phyloP scores from a whole-genome alignment of 2,329 filamentous ascomycete species.

The Cytospora piceicola region DNA sequence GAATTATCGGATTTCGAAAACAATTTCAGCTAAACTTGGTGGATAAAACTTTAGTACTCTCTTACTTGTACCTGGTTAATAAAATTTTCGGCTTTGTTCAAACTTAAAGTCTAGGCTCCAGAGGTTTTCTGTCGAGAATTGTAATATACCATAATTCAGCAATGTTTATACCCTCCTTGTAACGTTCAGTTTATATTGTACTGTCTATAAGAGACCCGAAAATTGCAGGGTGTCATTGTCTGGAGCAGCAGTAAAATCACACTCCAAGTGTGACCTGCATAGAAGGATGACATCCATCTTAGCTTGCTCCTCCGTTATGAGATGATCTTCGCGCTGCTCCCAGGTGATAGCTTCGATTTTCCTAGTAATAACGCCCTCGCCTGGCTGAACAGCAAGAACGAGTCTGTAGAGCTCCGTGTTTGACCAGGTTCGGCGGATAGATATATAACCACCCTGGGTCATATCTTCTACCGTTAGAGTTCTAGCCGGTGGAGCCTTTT shows the following conservation, averaged over 20 bases:
- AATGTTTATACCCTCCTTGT: too few relatives aligned
- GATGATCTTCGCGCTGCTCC: background rate
- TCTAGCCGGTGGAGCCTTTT: constrained; percentile 1
- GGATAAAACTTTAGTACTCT: background rate
- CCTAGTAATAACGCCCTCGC: background rate
- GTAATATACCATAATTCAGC: background rate
- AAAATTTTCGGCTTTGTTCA: background rate
- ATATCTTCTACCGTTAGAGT: background rate
- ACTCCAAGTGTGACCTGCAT: constrained; percentile 7
- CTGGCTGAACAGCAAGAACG: constrained; percentile 3
- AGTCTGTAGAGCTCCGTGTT: constrained; percentile 18
- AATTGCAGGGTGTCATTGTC: background rate
- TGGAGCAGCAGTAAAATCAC: constrained; percentile 14
- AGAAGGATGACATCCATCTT: constrained; percentile 15
- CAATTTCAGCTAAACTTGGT: background rate
- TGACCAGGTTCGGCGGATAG: constrained; percentile 17
- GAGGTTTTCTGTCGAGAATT: background rate
- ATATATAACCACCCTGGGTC: background rate
- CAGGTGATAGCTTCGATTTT: constrained; percentile 8
- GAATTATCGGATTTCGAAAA: too few relatives aligned
- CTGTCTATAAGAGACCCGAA: background rate
- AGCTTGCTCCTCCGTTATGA: constrained; percentile 8
- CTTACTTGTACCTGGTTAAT: background rate
- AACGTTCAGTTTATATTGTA: background rate
- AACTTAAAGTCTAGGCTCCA: background rate